A percentile compares a stretch with the other conserved stretches of the same genome.
Evolutionary conservation across 2,329 filamentous ascomycete genomes (phyloP).

Genomic region (Aplosporella prunicola): DNA sequence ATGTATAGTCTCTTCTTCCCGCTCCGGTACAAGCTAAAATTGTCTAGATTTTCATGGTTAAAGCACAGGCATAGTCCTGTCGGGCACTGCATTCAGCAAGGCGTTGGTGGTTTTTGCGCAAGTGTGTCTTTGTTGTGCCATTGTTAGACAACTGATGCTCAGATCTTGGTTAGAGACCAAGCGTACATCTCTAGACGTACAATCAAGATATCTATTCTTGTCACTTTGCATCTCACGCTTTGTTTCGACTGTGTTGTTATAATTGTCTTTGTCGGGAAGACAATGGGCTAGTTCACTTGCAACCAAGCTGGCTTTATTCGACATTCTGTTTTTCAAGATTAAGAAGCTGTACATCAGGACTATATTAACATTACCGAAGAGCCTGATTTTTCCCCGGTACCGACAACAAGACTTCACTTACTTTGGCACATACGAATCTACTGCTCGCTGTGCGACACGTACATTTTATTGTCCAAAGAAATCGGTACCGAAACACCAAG

Average conservation of each 20-base stretch:
- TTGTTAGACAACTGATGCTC: too few species aligned
- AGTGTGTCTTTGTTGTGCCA: background rate
- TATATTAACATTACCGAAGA: background rate
- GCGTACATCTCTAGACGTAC: background rate
- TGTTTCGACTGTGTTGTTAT: background rate
- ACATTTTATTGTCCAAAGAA: background rate
- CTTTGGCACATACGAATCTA: background rate
- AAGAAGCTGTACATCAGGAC: background rate
- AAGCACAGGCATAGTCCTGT: conserved; percentile 26
- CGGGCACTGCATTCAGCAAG: conserved; percentile 6
- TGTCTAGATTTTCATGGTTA: conserved; percentile 60
- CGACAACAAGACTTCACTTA: background rate
- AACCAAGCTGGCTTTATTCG: background rate
- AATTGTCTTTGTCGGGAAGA: background rate
- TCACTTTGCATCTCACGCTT: background rate
- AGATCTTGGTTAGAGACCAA: too few species aligned
- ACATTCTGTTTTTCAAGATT: background rate
- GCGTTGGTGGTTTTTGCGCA: conserved; percentile 11
- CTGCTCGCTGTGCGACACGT: background rate
- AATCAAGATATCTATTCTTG: background rate
- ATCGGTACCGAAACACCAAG: background rate
- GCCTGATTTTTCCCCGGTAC: too few species aligned
- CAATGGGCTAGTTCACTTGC: background rate
- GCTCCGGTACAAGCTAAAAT: conserved; percentile 22
- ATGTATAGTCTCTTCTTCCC: conserved; percentile 15